Evolutionary conservation across 495 filamentous ascomycete species (phyloP).

Genomic region (Thermochaetoides thermophila): DNA sequence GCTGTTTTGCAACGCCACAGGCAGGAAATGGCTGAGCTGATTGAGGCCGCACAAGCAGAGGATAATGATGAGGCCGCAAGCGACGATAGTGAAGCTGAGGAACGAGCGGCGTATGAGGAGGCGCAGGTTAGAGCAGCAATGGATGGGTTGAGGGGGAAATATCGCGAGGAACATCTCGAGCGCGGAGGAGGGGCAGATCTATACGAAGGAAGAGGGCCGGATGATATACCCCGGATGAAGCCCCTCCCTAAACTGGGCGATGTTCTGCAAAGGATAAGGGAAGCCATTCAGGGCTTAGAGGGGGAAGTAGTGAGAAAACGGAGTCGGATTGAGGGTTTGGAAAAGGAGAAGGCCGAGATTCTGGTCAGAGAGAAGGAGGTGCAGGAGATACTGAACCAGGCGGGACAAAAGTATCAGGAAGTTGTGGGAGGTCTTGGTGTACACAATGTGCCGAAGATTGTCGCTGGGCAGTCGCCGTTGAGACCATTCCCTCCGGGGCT

Average conservation of each 20-base stretch:
- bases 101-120: conserved; percentile 73
- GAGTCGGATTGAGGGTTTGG: conserved; percentile 18
- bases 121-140: conserved; percentile 73
- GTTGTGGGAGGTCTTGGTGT: conserved; percentile 16
- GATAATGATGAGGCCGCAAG: conserved; percentile 35
- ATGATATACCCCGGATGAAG: conserved; percentile 35
- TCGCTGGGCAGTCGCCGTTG: conserved; percentile 15
- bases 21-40: conserved; percentile 69
- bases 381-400: conserved; percentile 65
- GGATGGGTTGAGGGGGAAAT: conserved; percentile 42
- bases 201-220: neutral
- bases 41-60: conserved; percentile 58
- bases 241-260: conserved; percentile 40
- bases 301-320: conserved; percentile 17
- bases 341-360: conserved; percentile 41
- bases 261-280: conserved; percentile 32
- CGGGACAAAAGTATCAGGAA: conserved; percentile 55
- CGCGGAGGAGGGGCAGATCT: neutral
- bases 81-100: conserved; percentile 67
- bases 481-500: conserved; percentile 15
- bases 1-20: conserved; percentile 52
- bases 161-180: conserved; percentile 13
- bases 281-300: conserved; percentile 20
- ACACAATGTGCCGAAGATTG: conserved; percentile 12
- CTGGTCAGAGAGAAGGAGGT: conserved; percentile 63